Evolutionary conservation across 2,329 filamentous ascomycete species (phyloP), one percentile per base, ranked within the genome.

Genomic region (Colletotrichum shisoi): DNA sequence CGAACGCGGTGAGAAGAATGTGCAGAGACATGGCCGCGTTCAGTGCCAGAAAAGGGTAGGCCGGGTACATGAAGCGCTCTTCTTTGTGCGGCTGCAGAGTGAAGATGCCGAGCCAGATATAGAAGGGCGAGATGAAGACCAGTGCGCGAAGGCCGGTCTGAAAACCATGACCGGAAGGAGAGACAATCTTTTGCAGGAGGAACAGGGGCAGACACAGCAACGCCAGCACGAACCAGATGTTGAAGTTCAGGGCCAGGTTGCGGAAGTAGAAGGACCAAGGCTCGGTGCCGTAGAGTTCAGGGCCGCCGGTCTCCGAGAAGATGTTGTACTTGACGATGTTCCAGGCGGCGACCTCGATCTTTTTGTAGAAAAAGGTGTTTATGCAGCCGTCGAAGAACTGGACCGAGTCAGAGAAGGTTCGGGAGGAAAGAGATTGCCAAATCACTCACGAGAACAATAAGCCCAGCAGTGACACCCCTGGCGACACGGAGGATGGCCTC

Each of bases 291-390:
- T 97, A 99, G 42, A 99, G 91, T 62, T 97, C 87, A 0, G 95
- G 95, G 0, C 94, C 95, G 39, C 89, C 91, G 0, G 87, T 85
- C 7, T 88, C 88, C 8, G 91, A 91, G 75, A 99, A 94, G 49
- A 99, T 87, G 76, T 99, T 99, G 84, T 99, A 99, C 71, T 90
- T 87, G 73, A 99, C 89, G 74, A 99, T 98, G 75, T 97, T 97
- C 84, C 93, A 91, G 0, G 93, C 89, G 7, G 97, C 92, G 45
- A 94, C 78, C 4, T 88, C 89, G 7, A 91, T 71, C 74, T 92
- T 92, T 71, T 87, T 89, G 80, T 97, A 98, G 77, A 97, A 97
- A 75, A 92, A 91, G 15, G 89, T 85, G 74, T 97, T 95, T 72
- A 96, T 81, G 6, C 81, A 79, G 6, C 90, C 83, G 74, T 97